Base-by-base conservation (phyloP, 176 grass and related monocot species). In the Typha latifolia region DNA sequence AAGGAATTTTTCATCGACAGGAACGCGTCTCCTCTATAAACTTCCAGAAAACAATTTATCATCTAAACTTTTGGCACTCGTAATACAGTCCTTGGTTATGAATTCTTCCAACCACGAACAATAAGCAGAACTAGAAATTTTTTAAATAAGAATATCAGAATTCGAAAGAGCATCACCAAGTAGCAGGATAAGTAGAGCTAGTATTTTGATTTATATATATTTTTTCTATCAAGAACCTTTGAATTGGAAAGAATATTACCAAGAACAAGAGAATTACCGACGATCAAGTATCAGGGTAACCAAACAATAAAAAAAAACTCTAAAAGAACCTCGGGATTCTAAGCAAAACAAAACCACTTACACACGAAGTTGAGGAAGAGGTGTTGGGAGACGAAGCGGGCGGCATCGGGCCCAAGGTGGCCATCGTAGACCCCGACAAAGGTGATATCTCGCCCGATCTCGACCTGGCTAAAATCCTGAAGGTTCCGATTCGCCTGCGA, bases 371-470 rank as follows among this genome's bases (percentile, higher is more conserved):
- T 20, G 3, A 31, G 79, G 79, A 81, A 81, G 16, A 81, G 79
- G 22, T 57, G 71, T 11, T 63, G 53, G 49, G 64, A 69, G 49
- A 75, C 47, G 56, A 81, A 81, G 12, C 64, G 79, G 12, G 79
- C 74, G 49, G 79, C 57, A 19, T 81, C 66, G 11, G 71, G 66
- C 10, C 79, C 79, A 31, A 71, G 71, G 56, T 81, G 79, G 21
- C 79, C 72, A 31, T 81, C 79, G 66, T 81, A 81, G 20, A 81
- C 71, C 12, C 79, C 79, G 12, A 81, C 72, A 14, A 74, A 75
- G 22, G 72, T 81, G 48, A 48, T 49, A 20, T 47, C 27, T 22
- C 55, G 49, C 53, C 71, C 68, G 21, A 71, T 81, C 49, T 55
- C 57, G 64, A 81, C 57, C 66, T 75, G 79, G 27, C 72, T 56